A percentile compares a stretch with the other conserved stretches of the same genome.
phyloP scores from a whole-genome alignment of 176 grass and related monocot species.

The Poa annua region DNA sequence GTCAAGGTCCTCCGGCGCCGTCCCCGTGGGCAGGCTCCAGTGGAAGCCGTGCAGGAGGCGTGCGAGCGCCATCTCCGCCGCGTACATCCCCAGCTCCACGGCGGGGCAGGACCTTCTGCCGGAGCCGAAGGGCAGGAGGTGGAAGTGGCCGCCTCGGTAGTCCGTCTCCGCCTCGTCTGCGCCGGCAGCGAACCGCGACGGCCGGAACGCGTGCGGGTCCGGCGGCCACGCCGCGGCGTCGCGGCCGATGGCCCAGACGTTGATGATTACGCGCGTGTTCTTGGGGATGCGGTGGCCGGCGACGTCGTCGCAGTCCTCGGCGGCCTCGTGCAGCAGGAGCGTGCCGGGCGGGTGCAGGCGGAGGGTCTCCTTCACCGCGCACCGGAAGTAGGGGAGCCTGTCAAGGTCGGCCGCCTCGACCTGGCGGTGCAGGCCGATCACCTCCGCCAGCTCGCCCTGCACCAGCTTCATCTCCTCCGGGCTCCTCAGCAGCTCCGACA shows the following conservation, averaged over 20 bases:
- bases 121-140: conserved; percentile 62
- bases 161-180: conserved; percentile 40
- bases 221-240: conserved; percentile 50
- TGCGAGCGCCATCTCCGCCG: conserved; percentile 47
- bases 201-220: conserved; percentile 43
- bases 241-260: conserved; percentile 62
- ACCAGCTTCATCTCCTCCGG: conserved; percentile 46
- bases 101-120: conserved; percentile 63
- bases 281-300: conserved; percentile 50
- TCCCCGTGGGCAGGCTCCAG: conserved; percentile 46
- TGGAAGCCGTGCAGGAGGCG: conserved; percentile 58
- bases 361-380: conserved; percentile 43
- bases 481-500: conserved; percentile 56
- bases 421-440: conserved; percentile 43
- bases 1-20: conserved; percentile 56
- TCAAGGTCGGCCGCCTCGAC: conserved; percentile 52
- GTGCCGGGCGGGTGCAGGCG: conserved; percentile 58
- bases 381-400: conserved; percentile 58
- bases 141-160: conserved; percentile 63
- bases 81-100: conserved; percentile 50
- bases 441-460: conserved; percentile 45
- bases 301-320: conserved; percentile 46
- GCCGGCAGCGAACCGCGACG: conserved; percentile 38
- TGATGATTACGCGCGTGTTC: conserved; percentile 48
- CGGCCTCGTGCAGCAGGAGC: conserved; percentile 56